Evolutionary conservation across 2,329 filamentous ascomycete species (phyloP).

Genomic region (Zalaria obscura): DNA sequence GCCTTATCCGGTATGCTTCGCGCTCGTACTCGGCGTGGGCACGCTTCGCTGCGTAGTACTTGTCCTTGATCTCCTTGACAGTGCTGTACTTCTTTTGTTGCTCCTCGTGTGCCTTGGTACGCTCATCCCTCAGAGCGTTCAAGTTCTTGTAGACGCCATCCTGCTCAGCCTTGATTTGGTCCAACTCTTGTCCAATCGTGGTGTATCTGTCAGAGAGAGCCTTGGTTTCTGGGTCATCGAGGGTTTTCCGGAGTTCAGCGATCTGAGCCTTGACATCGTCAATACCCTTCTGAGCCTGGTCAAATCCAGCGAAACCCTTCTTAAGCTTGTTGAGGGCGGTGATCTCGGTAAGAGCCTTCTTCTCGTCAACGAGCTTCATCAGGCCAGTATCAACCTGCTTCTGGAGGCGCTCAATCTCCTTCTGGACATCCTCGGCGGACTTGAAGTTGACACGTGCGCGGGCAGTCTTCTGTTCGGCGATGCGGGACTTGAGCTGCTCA

Average conservation of each 20-base stretch:
- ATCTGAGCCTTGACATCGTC: slow-evolving; percentile 78
- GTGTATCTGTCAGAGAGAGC: slow-evolving; percentile 77
- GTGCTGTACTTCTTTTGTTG: slow-evolving; percentile 75
- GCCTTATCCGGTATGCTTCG: slow-evolving; percentile 60
- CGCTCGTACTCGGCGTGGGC: slow-evolving; percentile 75
- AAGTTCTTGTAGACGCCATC: slow-evolving; percentile 83
- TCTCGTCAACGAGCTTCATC: slow-evolving; percentile 96
- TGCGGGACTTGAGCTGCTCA: slow-evolving; percentile 71
- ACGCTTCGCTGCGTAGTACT: slow-evolving; percentile 68
- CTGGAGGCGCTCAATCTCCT: slow-evolving; percentile 66
- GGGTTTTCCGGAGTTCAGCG: slow-evolving; percentile 70
- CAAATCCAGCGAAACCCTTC: slow-evolving; percentile 80
- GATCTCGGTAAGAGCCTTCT: slow-evolving; percentile 77
- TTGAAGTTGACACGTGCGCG: slow-evolving; percentile 74
- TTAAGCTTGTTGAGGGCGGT: slow-evolving; percentile 72
- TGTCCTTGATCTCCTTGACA: slow-evolving; percentile 79
- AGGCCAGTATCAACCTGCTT: slow-evolving; percentile 75
- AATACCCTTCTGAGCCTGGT: slow-evolving; percentile 76
- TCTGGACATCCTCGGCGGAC: slow-evolving; percentile 74
- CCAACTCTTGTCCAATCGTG: slow-evolving; percentile 74
- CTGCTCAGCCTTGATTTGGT: slow-evolving; percentile 81
- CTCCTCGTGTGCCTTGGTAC: slow-evolving; percentile 66
- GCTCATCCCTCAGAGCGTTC: slow-evolving; percentile 71
- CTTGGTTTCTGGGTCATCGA: slow-evolving; percentile 86
- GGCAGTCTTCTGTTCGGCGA: slow-evolving; percentile 75